These are phyloP conservation scores for Nephelium lappaceum DNA, from an alignment of 345 rosid species.

Conservation along the genomic window DNA sequence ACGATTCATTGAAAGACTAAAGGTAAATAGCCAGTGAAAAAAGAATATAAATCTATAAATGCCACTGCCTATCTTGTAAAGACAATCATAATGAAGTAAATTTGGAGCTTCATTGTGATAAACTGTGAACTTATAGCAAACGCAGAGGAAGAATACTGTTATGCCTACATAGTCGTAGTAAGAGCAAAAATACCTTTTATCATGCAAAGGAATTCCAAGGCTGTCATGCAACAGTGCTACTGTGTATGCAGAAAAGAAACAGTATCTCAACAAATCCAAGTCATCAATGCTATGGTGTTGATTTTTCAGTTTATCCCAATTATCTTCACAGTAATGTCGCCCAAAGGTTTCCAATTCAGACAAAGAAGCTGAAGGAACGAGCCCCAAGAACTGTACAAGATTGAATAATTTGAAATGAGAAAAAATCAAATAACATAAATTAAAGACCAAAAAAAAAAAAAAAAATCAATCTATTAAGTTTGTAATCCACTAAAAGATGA, in stretches of 20 bases:
- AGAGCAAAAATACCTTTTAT: slow-evolving; percentile 32
- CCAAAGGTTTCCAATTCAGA: slow-evolving; percentile 45
- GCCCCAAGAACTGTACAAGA: slow-evolving; percentile 47
- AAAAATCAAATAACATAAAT: not conserved
- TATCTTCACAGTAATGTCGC: slow-evolving; percentile 39
- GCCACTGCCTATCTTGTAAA: not conserved
- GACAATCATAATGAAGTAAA: not conserved
- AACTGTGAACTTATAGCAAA: not conserved
- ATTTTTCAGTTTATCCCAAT: slow-evolving; percentile 38
- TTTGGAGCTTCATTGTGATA: not conserved
- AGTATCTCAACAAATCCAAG: slow-evolving; percentile 46
- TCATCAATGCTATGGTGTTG: slow-evolving; percentile 32
- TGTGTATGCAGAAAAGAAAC: slow-evolving; percentile 51
- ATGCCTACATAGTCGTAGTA: not conserved
- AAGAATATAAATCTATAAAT: not conserved
- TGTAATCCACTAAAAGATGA: not conserved
- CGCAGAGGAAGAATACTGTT: not conserved
- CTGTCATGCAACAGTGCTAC: slow-evolving; percentile 47
- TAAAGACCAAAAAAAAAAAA: not conserved
- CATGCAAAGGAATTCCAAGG: slow-evolving; percentile 43
- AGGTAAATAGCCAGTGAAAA: not conserved
- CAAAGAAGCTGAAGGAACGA: slow-evolving; percentile 38
- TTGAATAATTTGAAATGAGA: slow-evolving; percentile 5
- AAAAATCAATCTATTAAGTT: not conserved
- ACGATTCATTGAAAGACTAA: not conserved